These are phyloP conservation scores for Apiospora malaysiana DNA, from an alignment of 2,329 filamentous ascomycete genomes.

Conservation along the genomic window DNA sequence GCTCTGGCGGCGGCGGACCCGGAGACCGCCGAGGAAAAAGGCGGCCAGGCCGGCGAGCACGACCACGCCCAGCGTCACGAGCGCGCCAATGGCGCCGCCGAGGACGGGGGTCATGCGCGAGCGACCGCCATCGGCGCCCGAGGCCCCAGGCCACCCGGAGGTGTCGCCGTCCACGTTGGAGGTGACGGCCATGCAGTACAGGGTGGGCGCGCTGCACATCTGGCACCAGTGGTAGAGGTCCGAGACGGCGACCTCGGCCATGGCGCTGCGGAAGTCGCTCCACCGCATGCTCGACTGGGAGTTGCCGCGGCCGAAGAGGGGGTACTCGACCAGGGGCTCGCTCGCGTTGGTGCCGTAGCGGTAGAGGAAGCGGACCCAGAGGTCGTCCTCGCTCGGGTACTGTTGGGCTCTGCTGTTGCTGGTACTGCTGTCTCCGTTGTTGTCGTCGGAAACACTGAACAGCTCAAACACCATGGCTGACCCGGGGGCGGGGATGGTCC, in stretches of 20 bases:
- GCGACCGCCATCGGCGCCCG: background rate
- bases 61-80: constrained; percentile 44
- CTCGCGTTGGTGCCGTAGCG: constrained; percentile 51
- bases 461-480: constrained; percentile 78
- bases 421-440: constrained; percentile 13
- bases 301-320: constrained; percentile 48
- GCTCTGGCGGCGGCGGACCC: constrained; percentile 25
- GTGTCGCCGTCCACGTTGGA: constrained; percentile 21
- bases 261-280: constrained; percentile 44
- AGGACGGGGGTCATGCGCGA: constrained; percentile 43
- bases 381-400: constrained; percentile 42
- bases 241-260: constrained; percentile 44
- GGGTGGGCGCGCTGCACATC: constrained; percentile 43
- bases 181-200: constrained; percentile 45
- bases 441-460: constrained; percentile 46
- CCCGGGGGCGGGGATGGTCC: constrained; percentile 68
- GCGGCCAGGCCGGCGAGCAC: constrained; percentile 28
- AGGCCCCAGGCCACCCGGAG: background rate
- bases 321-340: constrained; percentile 43
- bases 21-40: constrained; percentile 40
- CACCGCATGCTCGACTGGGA: constrained; percentile 44
- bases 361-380: constrained; percentile 64
- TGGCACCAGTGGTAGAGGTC: constrained; percentile 49
- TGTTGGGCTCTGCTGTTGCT: background rate
- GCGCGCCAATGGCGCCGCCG: constrained; percentile 54